Evolutionary conservation across 179 eudicot species (phyloP), one percentile per base, ranked within the genome.

Genomic region (Pouteria campechiana): DNA sequence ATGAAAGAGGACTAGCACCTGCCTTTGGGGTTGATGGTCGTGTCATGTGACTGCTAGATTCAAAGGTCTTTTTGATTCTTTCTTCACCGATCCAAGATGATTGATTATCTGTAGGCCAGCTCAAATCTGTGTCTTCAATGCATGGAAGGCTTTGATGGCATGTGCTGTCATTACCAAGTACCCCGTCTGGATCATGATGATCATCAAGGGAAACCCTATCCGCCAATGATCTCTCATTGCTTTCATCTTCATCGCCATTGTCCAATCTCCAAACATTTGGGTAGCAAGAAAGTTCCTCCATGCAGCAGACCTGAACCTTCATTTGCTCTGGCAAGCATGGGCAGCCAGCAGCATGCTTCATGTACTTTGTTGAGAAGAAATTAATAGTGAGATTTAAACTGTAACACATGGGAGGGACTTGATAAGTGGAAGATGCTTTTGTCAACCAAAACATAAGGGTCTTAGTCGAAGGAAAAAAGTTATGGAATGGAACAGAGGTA

Each of bases 281-380:
- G 37, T 88, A 77, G 58, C 84, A 80, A 44, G 94, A 87, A 54
- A 88, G 79, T 29, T 88, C 92, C 29, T 84, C 92, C 76, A 88
- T 73, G 43, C 82, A 70, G 42, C 75, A 44, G 50, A 78, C 31
- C 55, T 73, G 76, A 46, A 74, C 66, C 54, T 56, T 71, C 79
- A 80, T 84, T 16, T 84, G 84, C 45, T 35, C 54, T 2, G 97
- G 97, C 55, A 88, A 60, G 43, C 47, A 46, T 6, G 84, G 87
- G 47, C 81, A 80, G 32, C 74, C 78, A 37, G 78, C 75, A 38
- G 58, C 52, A 35, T 84, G 69, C 14, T 28, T 70, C 65, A 71
- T 74, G 69, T 88, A 73, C 32, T 73, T 80, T 17, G 94, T 79
- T 6, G 94, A 80, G 66, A 88, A 83, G 49, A 83, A 70, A 53